Evolutionary conservation across 768 basidiomycete genomes (phyloP).

Genomic region (Auricularia heimuer): DNA sequence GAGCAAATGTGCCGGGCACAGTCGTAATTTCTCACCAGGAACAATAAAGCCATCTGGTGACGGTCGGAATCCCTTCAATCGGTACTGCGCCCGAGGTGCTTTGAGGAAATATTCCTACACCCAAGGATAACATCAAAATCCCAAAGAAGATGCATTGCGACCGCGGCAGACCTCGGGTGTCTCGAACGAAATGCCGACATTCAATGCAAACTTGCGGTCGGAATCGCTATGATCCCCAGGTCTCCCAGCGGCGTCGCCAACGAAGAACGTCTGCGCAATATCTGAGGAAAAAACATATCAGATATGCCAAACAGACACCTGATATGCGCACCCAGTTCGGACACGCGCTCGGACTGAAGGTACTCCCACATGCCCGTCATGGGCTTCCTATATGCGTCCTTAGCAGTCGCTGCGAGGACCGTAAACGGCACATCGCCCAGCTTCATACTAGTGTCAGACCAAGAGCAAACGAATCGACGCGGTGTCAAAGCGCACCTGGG

Average conservation of each 20-base stretch:
- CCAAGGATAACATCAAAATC: background rate
- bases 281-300: constrained; percentile 33
- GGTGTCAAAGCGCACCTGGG: constrained; percentile 19
- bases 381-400: constrained; percentile 76
- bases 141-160: background rate
- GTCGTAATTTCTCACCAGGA: no score
- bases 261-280: constrained; percentile 55
- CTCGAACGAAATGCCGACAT: constrained; percentile 59
- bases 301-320: background rate
- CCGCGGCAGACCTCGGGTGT: constrained; percentile 71
- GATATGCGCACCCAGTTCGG: constrained; percentile 49
- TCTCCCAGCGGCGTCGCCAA: constrained; percentile 87
- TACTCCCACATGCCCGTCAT: constrained; percentile 78
- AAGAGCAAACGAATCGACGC: background rate
- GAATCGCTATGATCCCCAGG: constrained; percentile 66
- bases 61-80: constrained; percentile 54
- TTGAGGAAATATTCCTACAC: constrained; percentile 71
- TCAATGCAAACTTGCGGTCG: constrained; percentile 80
- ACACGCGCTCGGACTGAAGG: constrained; percentile 45
- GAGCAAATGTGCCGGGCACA: background rate
- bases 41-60: background rate
- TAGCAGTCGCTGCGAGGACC: constrained; percentile 65
- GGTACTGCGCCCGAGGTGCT: constrained; percentile 29
- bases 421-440: constrained; percentile 66
- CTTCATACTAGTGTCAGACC: constrained; percentile 26